Evolutionary conservation across 352 stramenopile species (phyloP).

Genomic region (Pythium myriotylum): DNA sequence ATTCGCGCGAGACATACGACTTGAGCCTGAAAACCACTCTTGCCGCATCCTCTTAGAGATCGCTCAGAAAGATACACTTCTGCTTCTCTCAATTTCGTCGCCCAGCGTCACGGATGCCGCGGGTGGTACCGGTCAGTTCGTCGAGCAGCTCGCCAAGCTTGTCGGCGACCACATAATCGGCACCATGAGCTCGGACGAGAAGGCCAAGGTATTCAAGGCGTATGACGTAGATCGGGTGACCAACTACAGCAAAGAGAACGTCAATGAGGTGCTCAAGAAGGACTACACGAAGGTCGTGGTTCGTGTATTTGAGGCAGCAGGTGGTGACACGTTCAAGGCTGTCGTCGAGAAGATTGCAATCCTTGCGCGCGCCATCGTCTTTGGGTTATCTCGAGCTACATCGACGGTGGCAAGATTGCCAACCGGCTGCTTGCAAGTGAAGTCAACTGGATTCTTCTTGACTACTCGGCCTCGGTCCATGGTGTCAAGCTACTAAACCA

Average conservation of each 20-base stretch:
- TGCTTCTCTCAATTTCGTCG: too few relatives aligned
- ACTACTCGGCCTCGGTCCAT: slow-evolving; percentile 37
- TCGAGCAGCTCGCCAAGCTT: slow-evolving; percentile 84
- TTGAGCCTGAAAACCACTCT: too few relatives aligned
- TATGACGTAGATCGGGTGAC: slow-evolving; percentile 79
- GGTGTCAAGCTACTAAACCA: slow-evolving; percentile 46
- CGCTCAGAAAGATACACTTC: too few relatives aligned
- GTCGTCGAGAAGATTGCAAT: slow-evolving; percentile 62
- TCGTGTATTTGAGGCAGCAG: slow-evolving; percentile 68
- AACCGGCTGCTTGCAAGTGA: too few relatives aligned
- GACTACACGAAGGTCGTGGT: slow-evolving; percentile 71
- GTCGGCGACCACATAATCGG: slow-evolving; percentile 79
- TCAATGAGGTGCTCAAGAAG: slow-evolving; percentile 59
- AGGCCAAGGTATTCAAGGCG: slow-evolving; percentile 75
- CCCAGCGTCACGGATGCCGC: slow-evolving; percentile 60
- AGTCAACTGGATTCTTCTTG: slow-evolving; percentile 25
- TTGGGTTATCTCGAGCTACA: slow-evolving; percentile 61
- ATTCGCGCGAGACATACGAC: too few relatives aligned
- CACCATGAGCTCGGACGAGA: slow-evolving; percentile 83
- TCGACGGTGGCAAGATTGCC: slow-evolving; percentile 40
- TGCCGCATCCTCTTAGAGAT: too few relatives aligned
- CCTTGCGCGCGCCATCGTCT: slow-evolving; percentile 62
- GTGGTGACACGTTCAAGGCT: slow-evolving; percentile 53
- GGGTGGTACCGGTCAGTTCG: slow-evolving; percentile 82
- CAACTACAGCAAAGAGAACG: slow-evolving; percentile 83